These are phyloP conservation scores for Ormosia semicastrata DNA, from an alignment of 306 rosid genomes.

Conservation along the genomic window DNA sequence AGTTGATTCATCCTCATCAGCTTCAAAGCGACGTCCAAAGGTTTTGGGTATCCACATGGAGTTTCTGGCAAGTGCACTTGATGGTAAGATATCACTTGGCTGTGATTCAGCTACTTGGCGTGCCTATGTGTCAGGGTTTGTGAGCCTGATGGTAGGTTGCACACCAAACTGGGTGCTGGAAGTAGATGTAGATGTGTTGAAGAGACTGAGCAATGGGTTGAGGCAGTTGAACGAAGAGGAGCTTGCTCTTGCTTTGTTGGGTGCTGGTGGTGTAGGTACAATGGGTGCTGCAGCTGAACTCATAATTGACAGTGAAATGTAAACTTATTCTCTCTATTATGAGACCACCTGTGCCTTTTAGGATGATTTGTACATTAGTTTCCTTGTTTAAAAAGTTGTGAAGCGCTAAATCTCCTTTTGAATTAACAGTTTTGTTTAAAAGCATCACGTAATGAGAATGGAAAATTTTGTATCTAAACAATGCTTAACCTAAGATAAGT, in stretches of 20 bases:
- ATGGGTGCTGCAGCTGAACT: slow-evolving; percentile 94
- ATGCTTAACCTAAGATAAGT: slow-evolving; percentile 4
- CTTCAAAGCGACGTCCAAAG: slow-evolving; percentile 79
- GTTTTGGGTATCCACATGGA: slow-evolving; percentile 78
- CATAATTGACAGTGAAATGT: slow-evolving; percentile 57
- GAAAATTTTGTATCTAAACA: slow-evolving; percentile 15
- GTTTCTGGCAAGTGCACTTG: slow-evolving; percentile 91
- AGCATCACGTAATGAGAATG: slow-evolving; percentile 1
- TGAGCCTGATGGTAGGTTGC: slow-evolving; percentile 82
- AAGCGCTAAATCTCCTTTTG: background rate
- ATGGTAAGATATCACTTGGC: slow-evolving; percentile 91
- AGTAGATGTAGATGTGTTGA: slow-evolving; percentile 71
- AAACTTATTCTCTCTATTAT: slow-evolving; percentile 1
- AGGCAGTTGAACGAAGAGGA: slow-evolving; percentile 80
- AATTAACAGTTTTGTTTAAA: slow-evolving; percentile 20
- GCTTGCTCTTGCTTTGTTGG: slow-evolving; percentile 82
- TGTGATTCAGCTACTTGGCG: slow-evolving; percentile 90
- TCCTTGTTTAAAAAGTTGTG: slow-evolving; percentile 24
- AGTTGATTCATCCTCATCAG: slow-evolving; percentile 75
- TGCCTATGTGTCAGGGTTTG: slow-evolving; percentile 79
- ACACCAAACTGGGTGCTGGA: slow-evolving; percentile 87
- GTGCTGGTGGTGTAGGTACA: slow-evolving; percentile 67
- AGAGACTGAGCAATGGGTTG: slow-evolving; percentile 79
- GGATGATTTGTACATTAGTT: slow-evolving; percentile 31
- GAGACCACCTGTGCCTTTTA: slow-evolving; percentile 1